phyloP scores from a whole-genome alignment of 2,329 filamentous ascomycete genomes.

The Colletotrichum graminicola region DNA sequence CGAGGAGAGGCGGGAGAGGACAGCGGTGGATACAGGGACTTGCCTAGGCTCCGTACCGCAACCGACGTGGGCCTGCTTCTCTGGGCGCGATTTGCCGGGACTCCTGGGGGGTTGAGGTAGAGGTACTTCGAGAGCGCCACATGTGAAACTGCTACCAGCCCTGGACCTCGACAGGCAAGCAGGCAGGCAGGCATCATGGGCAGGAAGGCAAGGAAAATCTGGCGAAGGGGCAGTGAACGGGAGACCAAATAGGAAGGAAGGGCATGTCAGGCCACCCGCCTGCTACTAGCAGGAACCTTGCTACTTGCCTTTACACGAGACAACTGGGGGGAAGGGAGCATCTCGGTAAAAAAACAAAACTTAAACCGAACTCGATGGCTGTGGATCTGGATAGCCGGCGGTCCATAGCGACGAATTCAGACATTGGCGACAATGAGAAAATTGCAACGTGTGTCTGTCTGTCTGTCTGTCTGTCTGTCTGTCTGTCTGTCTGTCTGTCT shows the following conservation, averaged over 20 bases:
- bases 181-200: neutral
- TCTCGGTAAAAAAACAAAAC: neutral
- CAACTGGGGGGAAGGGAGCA: neutral
- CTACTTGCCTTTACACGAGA: slow-evolving; percentile 30
- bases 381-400: slow-evolving; percentile 12
- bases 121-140: neutral
- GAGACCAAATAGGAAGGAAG: neutral
- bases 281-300: slow-evolving; percentile 23
- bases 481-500: neutral
- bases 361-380: slow-evolving; percentile 3
- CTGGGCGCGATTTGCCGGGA: too few species aligned
- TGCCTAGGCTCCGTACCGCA: neutral
- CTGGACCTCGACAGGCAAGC: neutral
- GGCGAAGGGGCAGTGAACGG: neutral
- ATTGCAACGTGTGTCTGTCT: neutral
- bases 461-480: neutral
- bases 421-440: slow-evolving; percentile 3
- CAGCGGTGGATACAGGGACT: neutral
- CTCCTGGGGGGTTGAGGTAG: neutral
- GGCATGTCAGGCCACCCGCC: neutral
- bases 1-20: neutral
- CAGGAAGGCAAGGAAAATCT: neutral
- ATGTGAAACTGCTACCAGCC: slow-evolving; percentile 18
- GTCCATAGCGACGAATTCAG: slow-evolving; percentile 5
- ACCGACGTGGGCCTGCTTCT: neutral